Evolutionary conservation across 2,329 filamentous ascomycete species (phyloP), one percentile per base, ranked within the genome.

Genomic region (Aphanoascus verrucosus): DNA sequence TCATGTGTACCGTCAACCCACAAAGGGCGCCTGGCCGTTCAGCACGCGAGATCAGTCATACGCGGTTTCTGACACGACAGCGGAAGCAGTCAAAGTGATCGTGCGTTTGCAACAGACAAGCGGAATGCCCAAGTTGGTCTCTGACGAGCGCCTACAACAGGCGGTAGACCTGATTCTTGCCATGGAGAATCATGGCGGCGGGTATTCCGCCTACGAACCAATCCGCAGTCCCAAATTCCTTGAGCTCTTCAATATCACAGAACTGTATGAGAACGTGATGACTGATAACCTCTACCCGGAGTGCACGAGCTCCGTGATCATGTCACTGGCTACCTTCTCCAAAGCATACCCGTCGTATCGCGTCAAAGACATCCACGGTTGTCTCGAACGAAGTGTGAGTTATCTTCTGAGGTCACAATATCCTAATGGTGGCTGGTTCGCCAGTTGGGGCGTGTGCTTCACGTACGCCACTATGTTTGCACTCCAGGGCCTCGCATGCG

Each of bases 391-490:
- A 5, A 45, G 44, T 12, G 38, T 44, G 14, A 6, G 15, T 11
- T 59, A 32, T 31, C 35, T 59, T 20, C 20, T 32, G 19, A 19
- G 14, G 4, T 28, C 34, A 20, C 57, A 59, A 42, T 44, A 34
- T 17, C 42, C 54, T 5, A 31, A 57, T 48, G 57, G 57, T n/a
- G 46, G 57, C 15, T 59, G 57, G 57, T 52, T 48, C 14, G 57
- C 44, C 2, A 43, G 15, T n/a, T 59, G 57, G 57, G 57, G 47
- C 3, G 42, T 59, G 1, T 59, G 57, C 46, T 59, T 59, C 45
- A 59, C 57, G 2, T 59, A 59, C 20, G 57, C 50, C 15, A 57
- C 40, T n/a, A 53, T 56, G 50, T 57, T 59, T 45, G 57, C 57
- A 19, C 23, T 59, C 6, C 40, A 59, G 12, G 23, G 46, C 11